Conservation (phyloP, 148 eudicot species). For the Rhododendron ferrugineum region DNA sequence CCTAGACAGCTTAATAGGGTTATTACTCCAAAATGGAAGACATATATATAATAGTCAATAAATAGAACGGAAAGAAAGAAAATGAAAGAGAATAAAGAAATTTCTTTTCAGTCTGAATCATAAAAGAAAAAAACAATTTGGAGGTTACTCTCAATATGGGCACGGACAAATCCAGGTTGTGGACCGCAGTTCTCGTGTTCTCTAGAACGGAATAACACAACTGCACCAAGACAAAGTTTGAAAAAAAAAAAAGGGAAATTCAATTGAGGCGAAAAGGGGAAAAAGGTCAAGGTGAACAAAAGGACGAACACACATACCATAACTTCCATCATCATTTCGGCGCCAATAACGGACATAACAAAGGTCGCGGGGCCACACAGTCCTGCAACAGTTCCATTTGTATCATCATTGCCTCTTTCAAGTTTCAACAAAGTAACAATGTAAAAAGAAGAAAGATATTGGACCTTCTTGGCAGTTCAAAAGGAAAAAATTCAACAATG, state of each 20-base stretch:
- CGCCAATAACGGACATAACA: slow-evolving; percentile 99
- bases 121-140: slow-evolving; percentile 20
- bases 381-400: slow-evolving; percentile 38
- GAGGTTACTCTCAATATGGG: slow-evolving; percentile 86
- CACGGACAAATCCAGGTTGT: slow-evolving; percentile 98
- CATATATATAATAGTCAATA: not conserved
- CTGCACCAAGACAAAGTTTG: slow-evolving; percentile 43
- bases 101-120: slow-evolving; percentile 1
- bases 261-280: not conserved
- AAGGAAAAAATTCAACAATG: not conserved
- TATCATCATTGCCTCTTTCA: not conserved
- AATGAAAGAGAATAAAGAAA: not conserved
- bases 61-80: not conserved
- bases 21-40: not conserved
- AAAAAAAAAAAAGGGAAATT: slow-evolving; percentile 1
- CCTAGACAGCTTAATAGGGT: not conserved
- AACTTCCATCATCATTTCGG: slow-evolving; percentile 99
- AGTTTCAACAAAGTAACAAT: not conserved
- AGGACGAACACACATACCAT: slow-evolving; percentile 46
- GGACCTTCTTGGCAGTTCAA: slow-evolving; percentile 12
- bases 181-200: slow-evolving; percentile 92
- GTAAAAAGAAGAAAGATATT: not conserved
- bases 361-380: slow-evolving; percentile 99
- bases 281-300: slow-evolving; percentile 1
- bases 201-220: slow-evolving; percentile 92